Conservation (phyloP, 495 filamentous ascomycete species). For the Clavariopsis aquatica region DNA sequence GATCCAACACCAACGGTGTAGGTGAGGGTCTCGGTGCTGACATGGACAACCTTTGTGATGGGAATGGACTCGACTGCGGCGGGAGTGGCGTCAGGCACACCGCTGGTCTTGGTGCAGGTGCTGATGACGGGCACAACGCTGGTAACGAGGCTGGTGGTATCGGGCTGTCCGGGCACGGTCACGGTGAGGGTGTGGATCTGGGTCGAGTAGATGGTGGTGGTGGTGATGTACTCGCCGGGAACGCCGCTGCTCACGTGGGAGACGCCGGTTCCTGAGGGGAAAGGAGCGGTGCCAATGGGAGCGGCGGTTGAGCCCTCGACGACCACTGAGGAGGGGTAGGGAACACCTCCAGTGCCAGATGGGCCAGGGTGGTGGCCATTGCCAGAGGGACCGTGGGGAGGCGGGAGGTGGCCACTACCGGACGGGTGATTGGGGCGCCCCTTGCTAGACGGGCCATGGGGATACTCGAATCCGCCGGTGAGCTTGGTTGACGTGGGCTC, state of each 20-base stretch:
- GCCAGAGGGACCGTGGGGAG: neutral
- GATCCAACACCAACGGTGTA: conserved; percentile 35
- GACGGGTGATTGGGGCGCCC: neutral
- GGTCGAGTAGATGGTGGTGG: conserved; percentile 32
- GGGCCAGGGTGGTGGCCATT: neutral
- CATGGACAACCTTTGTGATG: conserved; percentile 10
- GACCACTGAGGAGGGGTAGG: neutral
- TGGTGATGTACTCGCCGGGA: conserved; percentile 5
- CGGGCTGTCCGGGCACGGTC: neutral
- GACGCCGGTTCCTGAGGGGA: conserved; percentile 6
- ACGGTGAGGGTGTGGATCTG: conserved; percentile 21
- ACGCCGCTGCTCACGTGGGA: neutral
- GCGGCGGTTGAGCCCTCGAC: conserved; percentile 6
- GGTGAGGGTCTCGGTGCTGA: conserved; percentile 25
- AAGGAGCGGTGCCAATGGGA: conserved; percentile 1
- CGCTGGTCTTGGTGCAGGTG: conserved; percentile 11
- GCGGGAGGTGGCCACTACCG: neutral
- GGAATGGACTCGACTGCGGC: conserved; percentile 1
- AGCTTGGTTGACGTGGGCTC: neutral
- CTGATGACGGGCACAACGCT: conserved; percentile 23
- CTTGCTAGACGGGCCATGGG: neutral
- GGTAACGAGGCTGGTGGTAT: conserved; percentile 16
- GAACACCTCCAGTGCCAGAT: neutral
- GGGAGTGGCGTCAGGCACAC: neutral
- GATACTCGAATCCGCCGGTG: neutral